Evolutionary conservation across 2,329 filamentous ascomycete genomes (phyloP).

Genomic region (Blastomyces parvus): DNA sequence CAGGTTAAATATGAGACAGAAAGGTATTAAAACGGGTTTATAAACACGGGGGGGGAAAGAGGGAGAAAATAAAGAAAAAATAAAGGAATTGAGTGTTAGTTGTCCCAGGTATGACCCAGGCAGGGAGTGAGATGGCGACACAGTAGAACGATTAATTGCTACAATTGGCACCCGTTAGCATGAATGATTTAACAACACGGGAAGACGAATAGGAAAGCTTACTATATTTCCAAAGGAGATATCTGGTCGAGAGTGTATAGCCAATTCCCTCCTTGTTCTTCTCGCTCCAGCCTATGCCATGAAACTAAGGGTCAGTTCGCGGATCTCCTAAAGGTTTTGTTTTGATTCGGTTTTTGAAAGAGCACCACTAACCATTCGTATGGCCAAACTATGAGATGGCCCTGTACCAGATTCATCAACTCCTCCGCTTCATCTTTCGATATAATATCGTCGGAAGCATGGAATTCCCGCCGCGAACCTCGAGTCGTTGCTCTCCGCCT

Average conservation of each 20-base stretch:
- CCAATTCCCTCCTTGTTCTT: slow-evolving; percentile 92
- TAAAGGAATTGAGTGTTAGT: neutral
- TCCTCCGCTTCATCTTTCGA: slow-evolving; percentile 68
- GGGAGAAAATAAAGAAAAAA: neutral
- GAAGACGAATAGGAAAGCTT: slow-evolving; percentile 18
- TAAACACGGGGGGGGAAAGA: neutral
- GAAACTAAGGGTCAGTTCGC: neutral
- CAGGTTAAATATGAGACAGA: neutral
- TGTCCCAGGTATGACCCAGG: neutral
- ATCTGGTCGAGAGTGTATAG: slow-evolving; percentile 93
- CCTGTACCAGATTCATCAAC: slow-evolving; percentile 71
- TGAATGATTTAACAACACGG: neutral
- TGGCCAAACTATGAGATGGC: slow-evolving; percentile 81
- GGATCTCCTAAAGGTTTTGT: slow-evolving; percentile 4
- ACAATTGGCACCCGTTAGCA: neutral
- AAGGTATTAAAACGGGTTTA: neutral
- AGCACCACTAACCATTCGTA: slow-evolving; percentile 63
- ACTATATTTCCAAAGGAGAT: slow-evolving; percentile 91
- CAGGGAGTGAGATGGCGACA: neutral
- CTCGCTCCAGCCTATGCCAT: slow-evolving; percentile 59
- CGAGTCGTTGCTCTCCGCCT: slow-evolving; percentile 39
- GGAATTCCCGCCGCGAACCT: slow-evolving; percentile 39
- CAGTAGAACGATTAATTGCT: slow-evolving; percentile 4
- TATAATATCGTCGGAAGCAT: slow-evolving; percentile 63
- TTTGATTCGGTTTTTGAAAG: neutral